Evolutionary conservation across 129 eudicot species (phyloP).

Genomic region (Glebionis coronaria): DNA sequence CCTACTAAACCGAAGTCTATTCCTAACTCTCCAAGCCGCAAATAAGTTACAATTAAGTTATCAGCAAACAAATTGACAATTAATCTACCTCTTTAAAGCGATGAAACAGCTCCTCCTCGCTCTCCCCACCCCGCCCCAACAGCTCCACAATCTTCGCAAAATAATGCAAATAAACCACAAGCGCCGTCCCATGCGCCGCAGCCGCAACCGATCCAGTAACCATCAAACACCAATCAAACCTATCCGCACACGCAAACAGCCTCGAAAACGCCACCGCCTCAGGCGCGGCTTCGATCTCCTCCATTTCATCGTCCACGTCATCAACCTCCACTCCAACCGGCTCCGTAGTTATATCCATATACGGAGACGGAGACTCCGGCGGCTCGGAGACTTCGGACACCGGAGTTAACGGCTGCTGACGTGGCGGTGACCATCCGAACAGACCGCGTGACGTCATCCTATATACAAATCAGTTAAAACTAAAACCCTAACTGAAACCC

Average conservation of each 20-base stretch:
- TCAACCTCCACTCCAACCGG: conserved; percentile 65
- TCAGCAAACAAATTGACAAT: no score
- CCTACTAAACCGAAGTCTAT: no score
- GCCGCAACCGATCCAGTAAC: conserved; percentile 91
- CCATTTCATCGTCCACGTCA: conserved; percentile 74
- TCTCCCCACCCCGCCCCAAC: conserved; percentile 31
- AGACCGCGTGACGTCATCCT: conserved; percentile 61
- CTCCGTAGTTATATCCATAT: conserved; percentile 58
- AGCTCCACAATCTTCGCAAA: conserved; percentile 78
- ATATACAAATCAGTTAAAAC: background rate
- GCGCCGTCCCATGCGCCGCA: conserved; percentile 98
- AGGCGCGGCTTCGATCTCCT: conserved; percentile 98
- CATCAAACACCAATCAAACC: conserved; percentile 89
- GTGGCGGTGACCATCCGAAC: conserved; percentile 99
- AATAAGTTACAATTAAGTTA: no score
- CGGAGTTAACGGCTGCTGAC: conserved; percentile 93
- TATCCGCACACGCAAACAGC: conserved; percentile 90
- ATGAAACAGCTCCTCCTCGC: conserved; percentile 44
- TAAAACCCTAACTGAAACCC: conserved; percentile 41
- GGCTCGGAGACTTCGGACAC: conserved; percentile 99
- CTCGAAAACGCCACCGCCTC: conserved; percentile 91
- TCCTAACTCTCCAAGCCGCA: no score
- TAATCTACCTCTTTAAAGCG: conserved; percentile 66
- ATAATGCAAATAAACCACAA: conserved; percentile 92
- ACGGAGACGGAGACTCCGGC: conserved; percentile 98